A percentile compares a stretch with the other conserved stretches of the same genome.
Evolutionary conservation across 75 land plant genomes (phyloP).

Genomic region (Pseudotsuga menziesii): DNA sequence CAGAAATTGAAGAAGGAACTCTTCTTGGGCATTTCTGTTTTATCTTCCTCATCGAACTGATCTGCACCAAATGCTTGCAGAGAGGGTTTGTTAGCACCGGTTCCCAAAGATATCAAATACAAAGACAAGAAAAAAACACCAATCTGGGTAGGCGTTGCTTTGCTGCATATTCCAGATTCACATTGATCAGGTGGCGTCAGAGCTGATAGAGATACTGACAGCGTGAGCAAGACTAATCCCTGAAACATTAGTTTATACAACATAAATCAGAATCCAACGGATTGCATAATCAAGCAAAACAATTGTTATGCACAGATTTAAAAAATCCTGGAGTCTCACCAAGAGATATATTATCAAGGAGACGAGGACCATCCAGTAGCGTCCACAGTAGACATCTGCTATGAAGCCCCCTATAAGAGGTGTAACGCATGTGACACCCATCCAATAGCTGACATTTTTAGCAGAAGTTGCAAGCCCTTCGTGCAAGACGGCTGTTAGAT

Average conservation of each 20-base stretch:
- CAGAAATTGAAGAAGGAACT: slow-evolving; percentile 51
- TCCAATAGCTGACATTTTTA: slow-evolving; percentile 39
- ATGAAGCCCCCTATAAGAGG: slow-evolving; percentile 43
- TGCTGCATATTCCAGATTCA: slow-evolving; percentile 7
- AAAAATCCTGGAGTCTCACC: neutral
- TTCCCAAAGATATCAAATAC: slow-evolving; percentile 30
- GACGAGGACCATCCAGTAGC: slow-evolving; percentile 23
- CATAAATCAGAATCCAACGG: neutral
- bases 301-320: neutral
- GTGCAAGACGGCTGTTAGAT: slow-evolving; percentile 21
- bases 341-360: slow-evolving; percentile 10
- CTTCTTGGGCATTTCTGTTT: slow-evolving; percentile 18
- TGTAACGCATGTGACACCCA: slow-evolving; percentile 29
- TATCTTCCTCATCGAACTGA: slow-evolving; percentile 41
- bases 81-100: slow-evolving; percentile 38
- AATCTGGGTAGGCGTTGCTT: slow-evolving; percentile 11
- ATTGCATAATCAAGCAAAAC: neutral
- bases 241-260: slow-evolving; percentile 3
- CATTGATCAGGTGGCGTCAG: slow-evolving; percentile 22
- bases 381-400: slow-evolving; percentile 42
- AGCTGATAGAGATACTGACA: slow-evolving; percentile 21
- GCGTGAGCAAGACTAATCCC: slow-evolving; percentile 38
- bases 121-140: slow-evolving; percentile 28
- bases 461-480: slow-evolving; percentile 36
- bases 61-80: slow-evolving; percentile 42